Conservation (phyloP, 352 stramenopile species). For the Peronospora farinosa region DNA sequence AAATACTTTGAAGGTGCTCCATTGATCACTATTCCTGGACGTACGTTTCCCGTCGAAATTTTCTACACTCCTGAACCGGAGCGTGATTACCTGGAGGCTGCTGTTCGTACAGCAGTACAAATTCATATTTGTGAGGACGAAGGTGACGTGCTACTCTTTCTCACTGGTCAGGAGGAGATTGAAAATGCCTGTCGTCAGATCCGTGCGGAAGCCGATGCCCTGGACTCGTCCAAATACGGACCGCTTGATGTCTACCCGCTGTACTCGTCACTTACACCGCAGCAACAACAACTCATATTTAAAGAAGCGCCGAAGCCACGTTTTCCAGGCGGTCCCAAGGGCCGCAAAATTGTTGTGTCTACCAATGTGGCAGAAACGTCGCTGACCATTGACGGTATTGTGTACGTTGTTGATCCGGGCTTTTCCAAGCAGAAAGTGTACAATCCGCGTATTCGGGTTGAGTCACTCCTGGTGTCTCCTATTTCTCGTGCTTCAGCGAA, state of each 20-base stretch:
- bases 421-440: constrained; percentile 99
- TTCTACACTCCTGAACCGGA: constrained; percentile 97
- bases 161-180: constrained; percentile 99
- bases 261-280: constrained; percentile 96
- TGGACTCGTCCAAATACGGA: constrained; percentile 92
- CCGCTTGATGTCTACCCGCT: constrained; percentile 92
- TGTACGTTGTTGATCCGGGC: constrained; percentile 99
- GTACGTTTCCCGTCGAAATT: constrained; percentile 96
- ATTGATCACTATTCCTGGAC: constrained; percentile 91
- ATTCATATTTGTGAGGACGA: constrained; percentile 97
- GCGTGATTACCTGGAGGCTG: constrained; percentile 96
- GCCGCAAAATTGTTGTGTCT: constrained; percentile 95
- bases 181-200: constrained; percentile 93
- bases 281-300: constrained; percentile 99
- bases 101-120: constrained; percentile 82
- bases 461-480: constrained; percentile 96
- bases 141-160: constrained; percentile 98
- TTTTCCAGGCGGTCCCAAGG: constrained; percentile 77
- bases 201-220: constrained; percentile 79
- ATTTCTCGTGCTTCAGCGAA: constrained; percentile 95
- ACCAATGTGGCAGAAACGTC: constrained; percentile 99
- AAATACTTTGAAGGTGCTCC: constrained; percentile 93
- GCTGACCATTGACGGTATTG: constrained; percentile 99
- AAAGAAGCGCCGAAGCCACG: constrained; percentile 91
- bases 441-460: constrained; percentile 97